Base-by-base conservation (phyloP, 1,284 basidiomycete species). In the Ceratobasidium sp. region DNA sequence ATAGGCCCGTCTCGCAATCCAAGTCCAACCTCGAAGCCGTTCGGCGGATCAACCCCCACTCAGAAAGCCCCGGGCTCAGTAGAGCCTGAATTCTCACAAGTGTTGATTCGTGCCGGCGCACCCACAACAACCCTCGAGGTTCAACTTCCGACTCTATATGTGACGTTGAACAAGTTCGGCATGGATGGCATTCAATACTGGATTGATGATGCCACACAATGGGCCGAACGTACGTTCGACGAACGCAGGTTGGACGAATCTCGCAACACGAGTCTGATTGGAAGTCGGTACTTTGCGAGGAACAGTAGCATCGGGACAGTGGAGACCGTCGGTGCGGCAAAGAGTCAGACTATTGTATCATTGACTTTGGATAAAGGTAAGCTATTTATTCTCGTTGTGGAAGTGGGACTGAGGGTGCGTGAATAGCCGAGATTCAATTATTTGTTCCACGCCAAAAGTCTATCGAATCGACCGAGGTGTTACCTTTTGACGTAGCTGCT, bases 181-280 rank as follows among this genome's bases (percentile, higher is more conserved):
- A 77, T 94, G 7, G 92, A 96, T 75, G 86, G 86, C 12, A 77
- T 97, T 17, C 93, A 96, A 76, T 89, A 89, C 74, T 92, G 91
- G 83, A 88, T 87, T 7, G 95, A 98, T 75, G 94, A 96, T 76
- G 77, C 89, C 25, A 82, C 87, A 4, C 92, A 92, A 75, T 84
- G 90, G 71, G 75, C 88, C 1, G 90, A 81, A 49, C 76, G 76
- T 0, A 76, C 78, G 0, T 77, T 78, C 62, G 74, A 75, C 0
- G 76, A 78, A 68, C 52, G 55, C n/a, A 54, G 45, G 25, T 43
- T 56, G 77, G 76, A n/a, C 75, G 73, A 69, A 76, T 73, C 70
- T 74, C 73, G 43, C 70, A 0, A 90, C 72, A 78, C 88, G 3
- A 92, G 87, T 76, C 78, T 95, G 70, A 91, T 94, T 70, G 93